Base-by-base conservation (phyloP, 2,329 filamentous ascomycete species). In the Phyllosticta citrichinensis region DNA sequence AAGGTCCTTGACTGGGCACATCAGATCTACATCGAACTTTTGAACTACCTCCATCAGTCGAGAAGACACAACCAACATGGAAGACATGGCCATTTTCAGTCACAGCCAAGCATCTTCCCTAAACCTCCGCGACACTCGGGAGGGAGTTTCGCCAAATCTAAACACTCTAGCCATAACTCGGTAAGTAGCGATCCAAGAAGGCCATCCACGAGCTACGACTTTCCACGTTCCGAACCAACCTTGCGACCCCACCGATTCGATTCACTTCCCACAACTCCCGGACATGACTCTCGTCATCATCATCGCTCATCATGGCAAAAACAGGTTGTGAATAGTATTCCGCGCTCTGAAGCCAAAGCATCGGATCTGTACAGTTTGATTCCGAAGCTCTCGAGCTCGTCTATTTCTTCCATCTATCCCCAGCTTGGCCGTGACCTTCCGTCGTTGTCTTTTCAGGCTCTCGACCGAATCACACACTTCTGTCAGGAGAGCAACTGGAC, bases 71-170 rank as follows among this genome's bases (percentile, higher is more conserved):
- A 55, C n/a, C 55, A 61, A 22, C 50, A 57, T 24, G 40, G 24
- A 20, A 54, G 55, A 25, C 51, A 61, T 24, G 74, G 74, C 24
- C 73, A 76, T 22, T 76, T 77, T 50, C 68, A 76, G 14, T 64
- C 75, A 24, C 80, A 83, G 65, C 82, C 82, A 2, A 80, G 77
- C 62, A 84, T 86, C 57, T 86, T 83, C 61, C 83, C 83, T 0
- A 84, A 81, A 66, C 83, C 83, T 30, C 83, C 83, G 19, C 79
- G 80, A 54, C 80, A 83, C 65, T 81, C 82, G 27, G 76, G 76
- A 14, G 75, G 80, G 17, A 79, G 80, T 64, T 78, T 81, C 60
- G 78, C 76, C 3, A 35, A 24, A 27, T 62, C 60, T 19, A 62
- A 54, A 19, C 47, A 35, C 5, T 56, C 58, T 14, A 50, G 52